Base-by-base conservation (phyloP, 1,284 basidiomycete genomes). In the Boletellus deceptivus region DNA sequence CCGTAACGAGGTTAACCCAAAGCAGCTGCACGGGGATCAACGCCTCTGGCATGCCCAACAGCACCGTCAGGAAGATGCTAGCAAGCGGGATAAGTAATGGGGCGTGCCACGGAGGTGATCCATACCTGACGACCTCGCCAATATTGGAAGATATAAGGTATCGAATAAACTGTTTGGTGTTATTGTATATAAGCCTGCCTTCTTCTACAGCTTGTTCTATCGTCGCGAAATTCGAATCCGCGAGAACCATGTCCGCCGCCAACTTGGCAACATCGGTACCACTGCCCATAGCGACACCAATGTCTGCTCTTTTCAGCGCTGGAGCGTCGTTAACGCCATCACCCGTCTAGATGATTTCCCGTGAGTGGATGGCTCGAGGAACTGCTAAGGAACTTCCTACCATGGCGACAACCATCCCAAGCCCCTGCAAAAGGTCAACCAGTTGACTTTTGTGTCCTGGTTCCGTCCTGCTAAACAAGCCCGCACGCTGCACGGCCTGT, bases 221-320 rank as follows among this genome's bases (percentile, higher is more conserved):
- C 1, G 97, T 98, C 7, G 94, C 81, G 65, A 91, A 91, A 71
- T 91, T 91, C 13, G 87, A 90, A 67, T 91, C 89, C 3, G 92
- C 90, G 42, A 95, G 82, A 34, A 95, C 91, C 91, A 94, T 96
- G 70, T 99, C 96, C 20, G 95, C 93, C 10, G 97, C 97, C 57
- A 98, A 79, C 72, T 98, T 98, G 53, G 97, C 96, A 25, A 99
- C 97, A 67, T 99, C 97, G 0, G 96, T 99, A 45, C 96, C 97
- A 55, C 90, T 93, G 43, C 96, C 96, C 96, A 99, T 98, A n/a
- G 93, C 91, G 50, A 99, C 91, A 64, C 96, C 96, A 61, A 99
- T 98, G 63, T 98, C 95, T 16, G 96, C 96, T 76, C 91, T 95
- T 71, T 97, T 97, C 62, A 99, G 74, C 0, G 95, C 95, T 16